Evolutionary conservation across 2,329 filamentous ascomycete species (phyloP).

Genomic region (Cytospora schulzeri): DNA sequence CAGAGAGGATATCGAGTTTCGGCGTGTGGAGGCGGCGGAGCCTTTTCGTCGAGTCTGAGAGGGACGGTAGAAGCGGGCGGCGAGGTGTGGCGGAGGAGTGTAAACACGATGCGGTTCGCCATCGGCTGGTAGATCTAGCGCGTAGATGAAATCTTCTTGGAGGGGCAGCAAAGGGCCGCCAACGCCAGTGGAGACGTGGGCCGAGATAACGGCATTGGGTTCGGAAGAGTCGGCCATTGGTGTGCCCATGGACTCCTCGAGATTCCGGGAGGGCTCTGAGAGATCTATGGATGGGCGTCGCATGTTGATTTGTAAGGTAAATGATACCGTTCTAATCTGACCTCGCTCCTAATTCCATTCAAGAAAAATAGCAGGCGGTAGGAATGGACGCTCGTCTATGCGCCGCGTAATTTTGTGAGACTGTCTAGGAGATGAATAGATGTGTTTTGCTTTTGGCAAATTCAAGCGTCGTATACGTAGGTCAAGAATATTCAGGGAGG

Average conservation of each 20-base stretch:
- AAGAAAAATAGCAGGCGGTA: not conserved
- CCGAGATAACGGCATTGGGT: constrained; percentile 30
- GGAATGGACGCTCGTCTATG: not conserved
- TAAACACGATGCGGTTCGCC: constrained; percentile 42
- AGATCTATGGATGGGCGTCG: constrained; percentile 36
- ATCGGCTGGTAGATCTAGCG: constrained; percentile 22
- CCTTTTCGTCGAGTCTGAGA: constrained; percentile 69
- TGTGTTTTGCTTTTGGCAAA: not conserved
- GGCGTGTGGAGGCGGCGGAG: constrained; percentile 76
- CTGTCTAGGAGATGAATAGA: not conserved
- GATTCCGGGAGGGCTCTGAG: constrained; percentile 36
- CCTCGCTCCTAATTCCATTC: constrained; percentile 3
- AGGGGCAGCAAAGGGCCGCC: constrained; percentile 16
- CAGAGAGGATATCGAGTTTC: constrained; percentile 77
- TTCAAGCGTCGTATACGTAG: not conserved
- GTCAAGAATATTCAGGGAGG: not conserved
- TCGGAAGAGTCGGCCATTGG: constrained; percentile 31
- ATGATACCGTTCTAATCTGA: not conserved
- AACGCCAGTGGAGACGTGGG: constrained; percentile 26
- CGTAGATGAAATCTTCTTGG: constrained; percentile 25
- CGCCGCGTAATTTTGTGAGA: not conserved
- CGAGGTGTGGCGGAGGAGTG: constrained; percentile 74
- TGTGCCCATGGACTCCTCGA: constrained; percentile 36
- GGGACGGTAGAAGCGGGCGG: constrained; percentile 74
- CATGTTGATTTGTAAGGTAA: constrained; percentile 44